A percentile compares a stretch with the other conserved stretches of the same genome.
phyloP scores from a whole-genome alignment of 345 rosid species.

The Heritiera fomes region DNA sequence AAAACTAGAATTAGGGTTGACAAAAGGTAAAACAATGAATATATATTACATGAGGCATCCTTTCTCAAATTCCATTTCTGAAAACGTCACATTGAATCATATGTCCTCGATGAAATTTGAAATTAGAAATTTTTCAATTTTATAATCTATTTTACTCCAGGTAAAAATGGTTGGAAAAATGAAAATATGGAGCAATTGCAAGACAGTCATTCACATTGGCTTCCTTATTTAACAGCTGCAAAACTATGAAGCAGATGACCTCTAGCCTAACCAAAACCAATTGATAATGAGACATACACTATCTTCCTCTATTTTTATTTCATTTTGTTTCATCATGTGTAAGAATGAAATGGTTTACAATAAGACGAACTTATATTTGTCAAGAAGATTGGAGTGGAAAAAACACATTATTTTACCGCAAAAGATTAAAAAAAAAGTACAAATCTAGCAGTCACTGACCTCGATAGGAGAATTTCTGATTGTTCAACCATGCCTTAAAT shows the following conservation, averaged over 20 bases:
- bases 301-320: background rate
- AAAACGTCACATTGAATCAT: background rate
- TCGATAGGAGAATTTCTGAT: slow-evolving; percentile 80
- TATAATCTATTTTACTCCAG: background rate
- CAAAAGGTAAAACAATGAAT: background rate
- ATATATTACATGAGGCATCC: background rate
- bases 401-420: background rate
- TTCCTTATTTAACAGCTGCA: background rate
- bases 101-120: background rate
- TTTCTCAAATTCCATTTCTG: background rate
- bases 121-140: background rate
- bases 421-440: background rate
- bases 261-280: slow-evolving; percentile 1
- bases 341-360: background rate
- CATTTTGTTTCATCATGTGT: background rate
- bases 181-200: background rate
- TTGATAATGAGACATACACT: background rate
- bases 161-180: background rate
- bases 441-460: slow-evolving; percentile 40
- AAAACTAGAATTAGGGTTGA: background rate
- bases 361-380: background rate
- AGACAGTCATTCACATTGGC: background rate
- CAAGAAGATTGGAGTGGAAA: background rate
- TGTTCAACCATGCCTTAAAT: slow-evolving; percentile 82
- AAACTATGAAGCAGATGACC: background rate